phyloP scores from a whole-genome alignment of 495 filamentous ascomycete genomes.

The Neurospora cerealis region DNA sequence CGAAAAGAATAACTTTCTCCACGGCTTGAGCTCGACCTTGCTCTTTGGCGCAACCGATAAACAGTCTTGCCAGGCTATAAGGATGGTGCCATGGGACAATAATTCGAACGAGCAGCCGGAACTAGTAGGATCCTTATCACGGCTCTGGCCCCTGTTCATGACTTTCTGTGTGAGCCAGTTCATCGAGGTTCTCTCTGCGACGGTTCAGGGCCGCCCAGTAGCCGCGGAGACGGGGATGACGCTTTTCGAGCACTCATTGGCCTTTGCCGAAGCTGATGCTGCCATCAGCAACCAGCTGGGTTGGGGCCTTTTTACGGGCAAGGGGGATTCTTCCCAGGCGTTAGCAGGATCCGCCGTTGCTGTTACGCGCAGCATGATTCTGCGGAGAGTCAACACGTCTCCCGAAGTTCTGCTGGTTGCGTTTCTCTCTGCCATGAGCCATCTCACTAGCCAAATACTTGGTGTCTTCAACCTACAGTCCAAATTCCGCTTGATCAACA shows the following conservation, averaged over 20 bases:
- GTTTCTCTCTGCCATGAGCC: slow-evolving; percentile 80
- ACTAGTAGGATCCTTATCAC: slow-evolving; percentile 63
- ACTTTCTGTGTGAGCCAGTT: slow-evolving; percentile 79
- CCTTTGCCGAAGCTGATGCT: slow-evolving; percentile 91
- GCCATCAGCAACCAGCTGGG: slow-evolving; percentile 68
- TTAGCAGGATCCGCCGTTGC: slow-evolving; percentile 33
- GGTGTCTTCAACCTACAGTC: slow-evolving; percentile 71
- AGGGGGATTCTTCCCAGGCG: slow-evolving; percentile 30
- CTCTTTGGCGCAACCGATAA: slow-evolving; percentile 58
- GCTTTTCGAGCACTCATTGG: slow-evolving; percentile 89
- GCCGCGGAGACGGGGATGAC: slow-evolving; percentile 92
- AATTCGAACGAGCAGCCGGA: slow-evolving; percentile 25
- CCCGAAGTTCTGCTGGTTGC: slow-evolving; percentile 81
- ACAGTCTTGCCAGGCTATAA: slow-evolving; percentile 59
- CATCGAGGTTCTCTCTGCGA: slow-evolving; percentile 74
- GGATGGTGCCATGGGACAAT: slow-evolving; percentile 50
- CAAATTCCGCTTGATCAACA: slow-evolving; percentile 69
- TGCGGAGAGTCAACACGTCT: slow-evolving; percentile 62
- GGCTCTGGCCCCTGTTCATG: slow-evolving; percentile 83
- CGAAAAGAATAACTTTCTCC: slow-evolving; percentile 56
- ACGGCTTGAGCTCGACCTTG: slow-evolving; percentile 55
- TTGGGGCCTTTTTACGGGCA: slow-evolving; percentile 47
- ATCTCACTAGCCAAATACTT: slow-evolving; percentile 73
- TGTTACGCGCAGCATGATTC: slow-evolving; percentile 46
- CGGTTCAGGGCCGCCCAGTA: slow-evolving; percentile 73